Evolutionary conservation across 139 green algal species (phyloP), one percentile per base, ranked within the genome.

Genomic region (Chlamydomonas sp.): DNA sequence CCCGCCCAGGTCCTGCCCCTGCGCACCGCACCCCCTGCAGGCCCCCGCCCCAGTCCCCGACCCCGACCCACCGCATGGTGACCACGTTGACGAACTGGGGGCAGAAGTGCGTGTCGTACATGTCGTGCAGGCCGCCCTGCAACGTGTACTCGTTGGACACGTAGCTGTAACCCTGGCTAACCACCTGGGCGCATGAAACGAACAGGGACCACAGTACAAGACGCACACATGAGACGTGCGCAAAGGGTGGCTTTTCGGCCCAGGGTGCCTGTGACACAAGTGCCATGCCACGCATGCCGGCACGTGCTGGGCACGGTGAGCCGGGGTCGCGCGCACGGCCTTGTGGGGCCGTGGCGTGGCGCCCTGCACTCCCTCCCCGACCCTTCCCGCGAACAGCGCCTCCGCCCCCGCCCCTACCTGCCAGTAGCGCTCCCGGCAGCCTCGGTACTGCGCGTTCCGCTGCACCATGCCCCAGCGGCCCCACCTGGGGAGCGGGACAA

Each of bases 101-200:
- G 58, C 80, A 85, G 80, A 67, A 18, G 57, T 85, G 80, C 57
- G 67, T 31, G 66, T 85, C 80, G 63, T 58, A 58, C 14, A 86
- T 63, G 64, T 75, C 62, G 7, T 86, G 7, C 3, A 63, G 60
- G 58, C 81, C 69, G 10, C 60, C 69, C 81, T 86, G 80, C 71
- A 86, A 58, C 60, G 80, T 86, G 80, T 86, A 86, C 69, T 86
- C 80, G 16, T 86, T 86, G 69, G 18, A 63, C 10, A 77, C 67
- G 64, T 78, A 85, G 58, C 31, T 68, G 64, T 78, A 78, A 58
- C 80, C 80, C 17, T 59, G 6, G 15, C 57, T 14, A 6, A 58
- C 80, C 49, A 78, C 57, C 57, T 68, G 59, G 4, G 67, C 80
- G 31, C 31, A 49, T 49, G 31, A 49, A 49, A 49, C 31, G 31